Base-by-base conservation (phyloP, 306 rosid genomes). In the Vigna trinervia region DNA sequence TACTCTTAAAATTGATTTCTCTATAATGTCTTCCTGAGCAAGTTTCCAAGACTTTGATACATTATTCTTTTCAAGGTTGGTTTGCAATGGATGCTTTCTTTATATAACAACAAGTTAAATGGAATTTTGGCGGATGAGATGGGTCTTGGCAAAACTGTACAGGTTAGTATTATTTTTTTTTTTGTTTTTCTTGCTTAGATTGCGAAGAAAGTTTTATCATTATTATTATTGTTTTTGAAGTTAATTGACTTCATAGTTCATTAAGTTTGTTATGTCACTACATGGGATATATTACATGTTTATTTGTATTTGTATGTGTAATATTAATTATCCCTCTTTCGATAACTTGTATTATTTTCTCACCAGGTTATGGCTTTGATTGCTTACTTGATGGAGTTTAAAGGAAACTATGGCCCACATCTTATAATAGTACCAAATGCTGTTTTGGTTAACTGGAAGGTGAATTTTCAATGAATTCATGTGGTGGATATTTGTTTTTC, bases 121-220 rank as follows among this genome's bases (percentile, higher is more conserved):
- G 99, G 99, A 83, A 96, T 96, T 75, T 87, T 96, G 76, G 99
- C 99, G 1, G 99, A 96, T 91, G 99, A 96, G 90, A 96, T 96
- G 99, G 99, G 99, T 83, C 98, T 96, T 82, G 99, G 99, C 67
- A 96, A 96, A 88, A 96, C 99, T 20, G 99, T 96, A 22, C 99
- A 96, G 99, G 99, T 92, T 79, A 68, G 84, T 74, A 73, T 80
- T 69, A 66, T 34, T 8, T 32, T 30, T 39, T 39, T 48, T 60
- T 50, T 8, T 67, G 43, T 39, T 59, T 15, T 47, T 30, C 43
- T 52, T 52, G 59, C 73, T 81, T 74, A 28, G 75, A 38, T 65
- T 71, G 41, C 32, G 58, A 78, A 73, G 65, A 63, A 53, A 10
- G 6, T 26, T 46, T 41, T 36, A 19, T 47, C 17, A 43, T 77